Conservation (phyloP, 768 basidiomycete species). For the Rhodotorula diobovata region DNA sequence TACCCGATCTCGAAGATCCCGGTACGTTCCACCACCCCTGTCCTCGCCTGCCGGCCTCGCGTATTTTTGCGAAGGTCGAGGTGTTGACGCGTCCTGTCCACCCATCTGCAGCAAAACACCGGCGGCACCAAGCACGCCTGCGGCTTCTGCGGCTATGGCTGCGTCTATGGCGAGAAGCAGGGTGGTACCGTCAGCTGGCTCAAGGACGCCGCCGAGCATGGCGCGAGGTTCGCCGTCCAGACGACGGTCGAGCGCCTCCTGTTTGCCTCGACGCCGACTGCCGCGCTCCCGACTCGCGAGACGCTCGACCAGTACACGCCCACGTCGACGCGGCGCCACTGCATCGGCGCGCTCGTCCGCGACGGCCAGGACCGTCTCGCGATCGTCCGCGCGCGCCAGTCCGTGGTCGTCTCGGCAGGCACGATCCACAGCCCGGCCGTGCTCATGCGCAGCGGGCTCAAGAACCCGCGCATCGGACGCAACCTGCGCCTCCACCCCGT, state of each 20-base stretch:
- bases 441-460: slow-evolving; percentile 42
- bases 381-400: slow-evolving; percentile 28
- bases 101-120: slow-evolving; percentile 37
- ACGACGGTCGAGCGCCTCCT: slow-evolving; percentile 36
- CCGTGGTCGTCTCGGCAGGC: slow-evolving; percentile 42
- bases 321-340: slow-evolving; percentile 8
- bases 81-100: no score
- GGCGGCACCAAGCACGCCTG: slow-evolving; percentile 35
- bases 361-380: slow-evolving; percentile 20
- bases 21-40: neutral
- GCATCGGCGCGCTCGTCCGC: slow-evolving; percentile 38
- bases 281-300: slow-evolving; percentile 5
- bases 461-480: slow-evolving; percentile 43
- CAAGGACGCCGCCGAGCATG: slow-evolving; percentile 34
- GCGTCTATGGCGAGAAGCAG: slow-evolving; percentile 38
- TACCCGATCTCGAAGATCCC: slow-evolving; percentile 28
- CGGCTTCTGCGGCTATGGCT: slow-evolving; percentile 41
- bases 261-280: slow-evolving; percentile 15
- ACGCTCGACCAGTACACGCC: slow-evolving; percentile 26
- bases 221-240: slow-evolving; percentile 35
- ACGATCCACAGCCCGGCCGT: slow-evolving; percentile 43
- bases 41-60: neutral
- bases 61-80: neutral
- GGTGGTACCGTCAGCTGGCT: slow-evolving; percentile 36
- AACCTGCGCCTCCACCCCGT: slow-evolving; percentile 45